phyloP scores from a whole-genome alignment of 1,284 basidiomycete species.

The Cystobasidium sp. region DNA sequence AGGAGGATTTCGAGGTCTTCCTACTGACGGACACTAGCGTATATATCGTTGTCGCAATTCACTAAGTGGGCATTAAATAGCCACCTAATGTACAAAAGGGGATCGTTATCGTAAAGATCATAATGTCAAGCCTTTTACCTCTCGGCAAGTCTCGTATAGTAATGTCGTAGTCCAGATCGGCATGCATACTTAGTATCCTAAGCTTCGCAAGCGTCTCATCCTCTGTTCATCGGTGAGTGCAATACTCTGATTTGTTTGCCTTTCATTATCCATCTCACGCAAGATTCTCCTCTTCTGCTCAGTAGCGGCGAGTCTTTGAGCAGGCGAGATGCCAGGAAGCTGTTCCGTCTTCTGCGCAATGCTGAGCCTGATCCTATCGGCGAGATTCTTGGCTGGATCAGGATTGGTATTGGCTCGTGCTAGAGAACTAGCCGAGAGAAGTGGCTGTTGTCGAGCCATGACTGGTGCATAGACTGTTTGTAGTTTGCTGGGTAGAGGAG shows the following conservation, averaged over 20 bases:
- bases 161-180: neutral
- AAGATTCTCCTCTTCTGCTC: conserved; percentile 42
- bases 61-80: neutral
- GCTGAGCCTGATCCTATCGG: conserved; percentile 34
- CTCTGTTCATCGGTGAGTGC: conserved; percentile 25
- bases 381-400: conserved; percentile 39
- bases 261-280: conserved; percentile 40
- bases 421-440: conserved; percentile 24
- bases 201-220: conserved; percentile 15
- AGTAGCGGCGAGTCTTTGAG: conserved; percentile 34
- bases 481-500: conserved; percentile 11
- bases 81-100: neutral
- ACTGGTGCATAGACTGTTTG: conserved; percentile 18
- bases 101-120: too few species aligned
- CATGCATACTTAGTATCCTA: conserved; percentile 14
- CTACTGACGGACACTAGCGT: conserved; percentile 13
- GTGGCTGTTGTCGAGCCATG: conserved; percentile 30
- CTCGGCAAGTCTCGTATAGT: neutral
- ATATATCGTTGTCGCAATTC: neutral
- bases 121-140: too few species aligned
- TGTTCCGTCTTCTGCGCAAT: conserved; percentile 36
- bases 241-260: neutral
- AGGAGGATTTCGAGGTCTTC: conserved; percentile 35
- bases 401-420: conserved; percentile 3
- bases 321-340: conserved; percentile 7